Conservation (phyloP, 495 filamentous ascomycete species). For the Cetradonia linearis region DNA sequence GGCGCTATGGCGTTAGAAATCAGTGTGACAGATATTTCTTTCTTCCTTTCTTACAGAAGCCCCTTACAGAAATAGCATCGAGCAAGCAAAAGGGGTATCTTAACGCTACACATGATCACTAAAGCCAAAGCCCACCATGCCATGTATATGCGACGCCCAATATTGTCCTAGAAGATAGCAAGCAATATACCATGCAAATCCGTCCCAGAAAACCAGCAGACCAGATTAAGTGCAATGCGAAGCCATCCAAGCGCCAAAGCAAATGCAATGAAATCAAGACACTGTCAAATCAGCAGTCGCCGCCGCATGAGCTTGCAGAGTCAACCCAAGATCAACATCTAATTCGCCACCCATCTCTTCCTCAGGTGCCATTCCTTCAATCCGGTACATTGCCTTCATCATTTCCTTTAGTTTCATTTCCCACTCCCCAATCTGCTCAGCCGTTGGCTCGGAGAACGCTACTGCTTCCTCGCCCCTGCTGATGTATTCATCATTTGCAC, state of each 20-base stretch:
- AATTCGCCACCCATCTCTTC: background rate
- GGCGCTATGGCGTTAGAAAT: slow-evolving; percentile 4
- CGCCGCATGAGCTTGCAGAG: background rate
- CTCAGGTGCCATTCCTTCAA: slow-evolving; percentile 1
- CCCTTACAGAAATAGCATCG: background rate
- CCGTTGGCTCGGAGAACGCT: background rate
- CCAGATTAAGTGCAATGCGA: too few species aligned
- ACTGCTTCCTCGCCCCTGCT: background rate
- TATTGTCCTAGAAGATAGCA: background rate
- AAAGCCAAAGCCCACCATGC: slow-evolving; percentile 6
- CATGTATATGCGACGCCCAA: background rate
- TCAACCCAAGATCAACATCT: slow-evolving; percentile 5
- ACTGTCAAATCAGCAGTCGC: background rate
- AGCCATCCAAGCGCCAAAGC: background rate
- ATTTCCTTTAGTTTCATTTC: slow-evolving; percentile 13
- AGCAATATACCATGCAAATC: too few species aligned
- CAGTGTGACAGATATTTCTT: background rate
- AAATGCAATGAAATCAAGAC: slow-evolving; percentile 4
- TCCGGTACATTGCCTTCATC: slow-evolving; percentile 7
- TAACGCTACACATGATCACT: background rate
- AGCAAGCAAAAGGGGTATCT: slow-evolving; percentile 1
- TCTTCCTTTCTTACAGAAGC: background rate
- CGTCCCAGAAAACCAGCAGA: too few species aligned
- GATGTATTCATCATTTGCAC: slow-evolving; percentile 4
- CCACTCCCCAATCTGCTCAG: slow-evolving; percentile 9